phyloP scores from a whole-genome alignment of 306 rosid species.

The Prunus mongolica region DNA sequence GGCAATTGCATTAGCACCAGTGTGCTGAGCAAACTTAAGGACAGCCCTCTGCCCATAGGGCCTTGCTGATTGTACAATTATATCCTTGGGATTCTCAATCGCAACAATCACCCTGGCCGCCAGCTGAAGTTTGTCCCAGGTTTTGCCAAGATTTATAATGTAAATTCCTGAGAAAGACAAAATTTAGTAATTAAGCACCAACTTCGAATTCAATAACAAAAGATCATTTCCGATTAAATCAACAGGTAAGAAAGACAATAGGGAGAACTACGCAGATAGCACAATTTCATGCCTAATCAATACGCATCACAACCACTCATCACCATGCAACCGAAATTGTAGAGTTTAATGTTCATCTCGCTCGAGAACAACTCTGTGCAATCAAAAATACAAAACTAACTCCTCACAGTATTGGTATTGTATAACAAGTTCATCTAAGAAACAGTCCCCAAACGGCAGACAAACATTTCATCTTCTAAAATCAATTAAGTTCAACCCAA shows the following conservation, averaged over 20 bases:
- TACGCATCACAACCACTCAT: neutral
- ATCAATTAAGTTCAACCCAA: neutral
- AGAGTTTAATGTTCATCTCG: neutral
- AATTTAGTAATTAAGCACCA: neutral
- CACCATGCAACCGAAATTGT: neutral
- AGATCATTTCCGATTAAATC: neutral
- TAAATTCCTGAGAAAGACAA: constrained; percentile 51
- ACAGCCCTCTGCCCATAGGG: constrained; percentile 88
- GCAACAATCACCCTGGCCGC: constrained; percentile 88
- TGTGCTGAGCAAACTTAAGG: constrained; percentile 76
- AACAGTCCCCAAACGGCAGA: no score
- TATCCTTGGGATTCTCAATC: constrained; percentile 81
- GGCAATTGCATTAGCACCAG: constrained; percentile 80
- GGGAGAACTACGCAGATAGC: neutral
- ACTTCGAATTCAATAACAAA: neutral
- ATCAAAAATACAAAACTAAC: neutral
- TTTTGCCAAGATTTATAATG: constrained; percentile 73
- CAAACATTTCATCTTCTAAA: neutral
- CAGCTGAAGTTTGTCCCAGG: constrained; percentile 76
- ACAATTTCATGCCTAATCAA: neutral
- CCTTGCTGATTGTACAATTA: constrained; percentile 74
- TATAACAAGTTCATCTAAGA: neutral
- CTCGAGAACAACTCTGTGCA: neutral
- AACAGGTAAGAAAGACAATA: neutral
- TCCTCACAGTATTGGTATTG: neutral